Conservation (phyloP, 78 protist species). For the Reticulomyxa filosa region DNA sequence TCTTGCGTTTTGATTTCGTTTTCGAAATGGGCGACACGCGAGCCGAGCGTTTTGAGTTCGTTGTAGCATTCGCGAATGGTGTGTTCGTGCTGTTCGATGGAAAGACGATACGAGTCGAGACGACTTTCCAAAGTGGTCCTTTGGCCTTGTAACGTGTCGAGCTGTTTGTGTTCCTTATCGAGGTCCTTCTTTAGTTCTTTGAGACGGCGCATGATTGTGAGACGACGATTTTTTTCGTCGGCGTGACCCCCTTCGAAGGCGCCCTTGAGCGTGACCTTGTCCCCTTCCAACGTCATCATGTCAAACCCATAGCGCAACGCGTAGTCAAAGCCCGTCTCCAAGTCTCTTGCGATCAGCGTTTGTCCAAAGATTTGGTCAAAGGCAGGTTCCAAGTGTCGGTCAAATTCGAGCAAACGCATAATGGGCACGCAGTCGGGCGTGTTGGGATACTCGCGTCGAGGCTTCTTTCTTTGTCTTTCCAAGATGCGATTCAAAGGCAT, state of each 20-base stretch:
- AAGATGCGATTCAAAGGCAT: constrained; percentile 59
- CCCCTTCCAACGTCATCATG: constrained; percentile 75
- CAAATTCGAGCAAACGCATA: neutral
- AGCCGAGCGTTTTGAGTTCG: too few species aligned
- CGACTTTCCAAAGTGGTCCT: too few species aligned
- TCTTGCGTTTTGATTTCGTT: too few species aligned
- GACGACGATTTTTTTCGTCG: constrained; percentile 24
- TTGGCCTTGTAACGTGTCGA: too few species aligned
- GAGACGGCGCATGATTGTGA: too few species aligned
- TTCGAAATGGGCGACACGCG: too few species aligned
- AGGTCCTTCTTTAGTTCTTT: too few species aligned
- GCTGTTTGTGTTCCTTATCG: too few species aligned
- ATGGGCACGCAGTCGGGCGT: neutral
- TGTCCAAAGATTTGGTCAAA: constrained; percentile 47
- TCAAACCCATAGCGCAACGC: constrained; percentile 24
- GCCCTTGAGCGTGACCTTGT: constrained; percentile 54
- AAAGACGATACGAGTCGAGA: too few species aligned
- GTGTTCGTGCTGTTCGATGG: too few species aligned
- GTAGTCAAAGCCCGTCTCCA: constrained; percentile 32
- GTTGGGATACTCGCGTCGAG: neutral
- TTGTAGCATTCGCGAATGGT: too few species aligned
- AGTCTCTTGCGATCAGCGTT: constrained; percentile 29
- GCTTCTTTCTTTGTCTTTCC: neutral
- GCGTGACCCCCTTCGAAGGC: constrained; percentile 76
- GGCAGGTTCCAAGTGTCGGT: constrained; percentile 10